Evolutionary conservation across 2,329 filamentous ascomycete genomes (phyloP).

Genomic region (Escovopsis sp.): DNA sequence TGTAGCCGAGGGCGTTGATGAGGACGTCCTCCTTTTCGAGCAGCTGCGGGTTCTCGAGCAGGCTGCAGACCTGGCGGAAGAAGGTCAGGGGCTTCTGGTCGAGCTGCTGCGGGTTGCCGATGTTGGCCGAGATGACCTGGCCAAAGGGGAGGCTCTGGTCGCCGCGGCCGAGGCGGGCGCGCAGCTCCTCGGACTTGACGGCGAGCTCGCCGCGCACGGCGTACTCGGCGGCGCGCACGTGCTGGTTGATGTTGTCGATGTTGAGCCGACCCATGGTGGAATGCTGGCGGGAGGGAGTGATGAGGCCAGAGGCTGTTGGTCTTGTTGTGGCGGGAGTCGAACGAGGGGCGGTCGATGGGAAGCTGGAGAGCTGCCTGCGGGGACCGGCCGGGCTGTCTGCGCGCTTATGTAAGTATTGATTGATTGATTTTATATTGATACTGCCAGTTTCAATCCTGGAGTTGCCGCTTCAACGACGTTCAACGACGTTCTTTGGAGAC

Average conservation of each 20-base stretch:
- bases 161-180: slow-evolving; percentile 52
- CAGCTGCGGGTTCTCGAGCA: slow-evolving; percentile 79
- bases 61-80: slow-evolving; percentile 89
- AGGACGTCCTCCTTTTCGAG: slow-evolving; percentile 75
- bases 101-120: slow-evolving; percentile 96
- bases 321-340: slow-evolving; percentile 8
- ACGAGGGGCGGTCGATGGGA: slow-evolving; percentile 7
- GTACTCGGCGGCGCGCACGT: slow-evolving; percentile 80
- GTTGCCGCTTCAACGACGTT: too few relatives aligned
- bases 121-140: slow-evolving; percentile 91
- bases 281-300: slow-evolving; percentile 10
- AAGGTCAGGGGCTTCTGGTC: slow-evolving; percentile 99
- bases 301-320: slow-evolving; percentile 18
- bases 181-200: slow-evolving; percentile 83
- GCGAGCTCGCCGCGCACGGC: slow-evolving; percentile 93
- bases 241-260: slow-evolving; percentile 81
- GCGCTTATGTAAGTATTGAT: slow-evolving; percentile 1
- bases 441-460: too few relatives aligned
- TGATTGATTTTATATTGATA: not conserved
- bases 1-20: slow-evolving; percentile 63
- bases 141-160: slow-evolving; percentile 59
- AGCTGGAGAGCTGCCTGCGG: slow-evolving; percentile 1
- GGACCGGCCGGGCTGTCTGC: slow-evolving; percentile 2
- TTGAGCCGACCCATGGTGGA: slow-evolving; percentile 38
- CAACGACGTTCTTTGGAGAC: too few relatives aligned